Conservation (phyloP, 805 yeast genomes). For the Yamadazyma ubonensis region DNA sequence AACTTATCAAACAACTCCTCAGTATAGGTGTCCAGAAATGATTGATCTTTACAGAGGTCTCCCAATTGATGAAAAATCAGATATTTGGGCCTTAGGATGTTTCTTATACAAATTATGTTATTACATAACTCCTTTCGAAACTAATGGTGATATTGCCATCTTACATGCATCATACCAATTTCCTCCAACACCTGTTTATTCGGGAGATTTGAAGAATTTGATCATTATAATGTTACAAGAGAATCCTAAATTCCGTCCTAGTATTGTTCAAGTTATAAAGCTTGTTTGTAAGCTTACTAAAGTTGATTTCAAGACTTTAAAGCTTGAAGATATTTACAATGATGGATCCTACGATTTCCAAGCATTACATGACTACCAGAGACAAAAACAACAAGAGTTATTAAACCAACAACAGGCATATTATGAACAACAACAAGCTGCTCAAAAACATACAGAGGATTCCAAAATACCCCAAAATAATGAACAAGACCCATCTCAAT, state of each 20-base stretch:
- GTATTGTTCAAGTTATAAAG: conserved; percentile 77
- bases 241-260: conserved; percentile 80
- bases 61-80: conserved; percentile 89
- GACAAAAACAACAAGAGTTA: conserved; percentile 31
- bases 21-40: conserved; percentile 96
- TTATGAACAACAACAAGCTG: conserved; percentile 36
- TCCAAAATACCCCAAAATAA: no score
- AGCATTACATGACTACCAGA: conserved; percentile 53
- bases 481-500: no score
- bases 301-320: conserved; percentile 27
- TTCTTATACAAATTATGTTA: conserved; percentile 87
- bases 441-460: not conserved
- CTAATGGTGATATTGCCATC: conserved; percentile 81
- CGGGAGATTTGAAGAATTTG: conserved; percentile 70
- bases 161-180: conserved; percentile 80
- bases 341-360: conserved; percentile 57
- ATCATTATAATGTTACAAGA: conserved; percentile 79
- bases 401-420: conserved; percentile 39
- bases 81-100: conserved; percentile 96
- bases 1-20: conserved; percentile 90
- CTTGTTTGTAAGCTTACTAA: conserved; percentile 53
- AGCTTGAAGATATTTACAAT: conserved; percentile 45
- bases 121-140: conserved; percentile 94
- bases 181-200: conserved; percentile 65
- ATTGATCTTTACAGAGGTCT: conserved; percentile 77